Base-by-base conservation (phyloP, 2,329 filamentous ascomycete genomes). In the Xylaria sp. region DNA sequence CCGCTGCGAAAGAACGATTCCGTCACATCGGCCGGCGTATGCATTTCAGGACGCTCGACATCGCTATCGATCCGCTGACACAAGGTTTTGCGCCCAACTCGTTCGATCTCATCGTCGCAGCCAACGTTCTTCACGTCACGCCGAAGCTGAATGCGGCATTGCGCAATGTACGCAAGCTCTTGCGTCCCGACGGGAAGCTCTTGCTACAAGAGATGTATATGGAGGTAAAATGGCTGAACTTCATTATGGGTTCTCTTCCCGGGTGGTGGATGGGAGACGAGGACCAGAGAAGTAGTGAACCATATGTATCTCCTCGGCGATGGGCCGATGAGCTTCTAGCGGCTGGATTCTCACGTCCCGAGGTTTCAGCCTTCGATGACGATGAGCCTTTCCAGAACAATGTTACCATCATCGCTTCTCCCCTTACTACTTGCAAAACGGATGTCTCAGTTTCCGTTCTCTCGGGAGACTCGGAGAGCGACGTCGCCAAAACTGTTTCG, bases 21-120 rank as follows among this genome's bases (percentile, higher is more conserved):
- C 10, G 29, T 2, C 18, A 63, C 5, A 53, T 75, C 50, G 63
- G 66, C 1, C 32, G 5, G 32, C 73, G 73, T 32, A 76, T 82
- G 72, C 66, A 74, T 9, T 82, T 75, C 67, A 40, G 21, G 9
- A 70, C 72, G 1, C 70, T 75, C 0, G 75, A 83, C 48, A 73
- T 81, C 23, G 72, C 77, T 13, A 59, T 68, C 6, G 75, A 78
- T 25, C 67, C 67, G 10, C 5, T 51, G 1, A 60, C 35, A 3
- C 71, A 74, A 27, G 72, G 71, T 0, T 69, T 73, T 21, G 53
- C 65, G 21, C 32, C 47, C 1, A 27, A 35, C 5, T 61, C 55
- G 1, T 77, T 70, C 55, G 76, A 78, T 48, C 55, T 78, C 5
- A 65, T 78, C 32, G 27, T 78, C 13, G 74, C 75, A 1, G 48